Percentiles rank a stretch among this genome's conserved stretches.
phyloP scores from a whole-genome alignment of 225 moss, liverwort and hornwort genomes.

The Marchantia polymorpha region DNA sequence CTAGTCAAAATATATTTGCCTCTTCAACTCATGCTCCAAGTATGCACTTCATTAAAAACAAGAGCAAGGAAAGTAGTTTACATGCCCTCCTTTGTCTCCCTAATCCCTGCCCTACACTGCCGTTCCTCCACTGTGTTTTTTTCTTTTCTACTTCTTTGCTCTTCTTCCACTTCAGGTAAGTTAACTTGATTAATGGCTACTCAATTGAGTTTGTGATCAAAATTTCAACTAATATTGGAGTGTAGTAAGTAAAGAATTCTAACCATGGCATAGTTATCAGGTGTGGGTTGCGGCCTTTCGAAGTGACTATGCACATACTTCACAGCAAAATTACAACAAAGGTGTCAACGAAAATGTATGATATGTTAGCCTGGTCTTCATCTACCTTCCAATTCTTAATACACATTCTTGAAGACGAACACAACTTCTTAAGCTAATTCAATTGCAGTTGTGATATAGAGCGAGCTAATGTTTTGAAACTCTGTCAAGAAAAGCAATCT shows the following conservation, averaged over 20 bases:
- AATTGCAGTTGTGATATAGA: neutral
- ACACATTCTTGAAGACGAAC: neutral
- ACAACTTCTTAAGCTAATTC: neutral
- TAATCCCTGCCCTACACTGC: neutral
- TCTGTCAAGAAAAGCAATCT: neutral
- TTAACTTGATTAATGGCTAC: constrained; percentile 19
- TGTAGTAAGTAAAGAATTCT: neutral
- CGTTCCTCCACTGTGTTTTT: neutral
- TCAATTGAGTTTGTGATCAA: neutral
- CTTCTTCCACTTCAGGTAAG: constrained; percentile 26
- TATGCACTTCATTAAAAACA: constrained; percentile 5
- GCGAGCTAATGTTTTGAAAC: neutral
- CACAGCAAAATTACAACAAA: neutral
- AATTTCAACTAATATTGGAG: neutral
- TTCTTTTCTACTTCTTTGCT: neutral
- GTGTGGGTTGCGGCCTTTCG: neutral
- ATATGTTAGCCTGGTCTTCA: neutral
- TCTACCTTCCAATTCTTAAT: neutral
- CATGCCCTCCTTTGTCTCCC: neutral
- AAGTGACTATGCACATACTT: neutral
- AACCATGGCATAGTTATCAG: neutral
- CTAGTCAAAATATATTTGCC: neutral
- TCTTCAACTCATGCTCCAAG: neutral
- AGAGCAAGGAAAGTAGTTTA: too few species aligned
- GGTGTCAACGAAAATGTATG: neutral